Percentiles rank a stretch among this genome's conserved stretches.
phyloP scores from a whole-genome alignment of 352 stramenopile genomes.

The Phytopythium boreale region DNA sequence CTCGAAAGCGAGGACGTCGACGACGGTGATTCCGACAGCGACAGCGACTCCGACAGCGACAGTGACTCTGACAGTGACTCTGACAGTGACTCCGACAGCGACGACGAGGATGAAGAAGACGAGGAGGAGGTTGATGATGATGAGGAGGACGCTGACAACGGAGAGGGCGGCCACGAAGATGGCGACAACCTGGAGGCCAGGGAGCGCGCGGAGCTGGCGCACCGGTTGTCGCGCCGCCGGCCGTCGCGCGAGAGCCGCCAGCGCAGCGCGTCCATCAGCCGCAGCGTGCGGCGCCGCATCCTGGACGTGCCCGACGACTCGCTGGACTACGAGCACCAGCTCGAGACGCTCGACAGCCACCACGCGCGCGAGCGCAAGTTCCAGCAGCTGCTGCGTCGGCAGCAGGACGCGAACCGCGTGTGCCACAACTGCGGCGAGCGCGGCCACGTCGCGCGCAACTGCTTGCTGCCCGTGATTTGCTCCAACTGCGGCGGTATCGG shows the following conservation, averaged over 20 bases:
- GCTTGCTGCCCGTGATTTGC: slow-evolving; percentile 72
- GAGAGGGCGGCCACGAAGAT: slow-evolving; percentile 8
- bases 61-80: not conserved
- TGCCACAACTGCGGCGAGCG: slow-evolving; percentile 78
- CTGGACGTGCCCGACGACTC: slow-evolving; percentile 26
- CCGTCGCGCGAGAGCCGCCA: slow-evolving; percentile 3
- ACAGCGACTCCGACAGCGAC: slow-evolving; percentile 9
- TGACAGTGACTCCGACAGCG: not conserved
- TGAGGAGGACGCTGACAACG: not conserved
- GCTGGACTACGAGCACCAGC: slow-evolving; percentile 71
- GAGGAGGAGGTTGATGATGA: not conserved
- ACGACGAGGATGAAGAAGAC: slow-evolving; percentile 11
- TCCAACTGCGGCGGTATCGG: slow-evolving; percentile 73
- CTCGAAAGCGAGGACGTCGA: slow-evolving; percentile 14
- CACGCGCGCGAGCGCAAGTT: slow-evolving; percentile 58
- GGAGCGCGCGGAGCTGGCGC: slow-evolving; percentile 10
- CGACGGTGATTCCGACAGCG: slow-evolving; percentile 6
- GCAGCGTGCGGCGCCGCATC: slow-evolving; percentile 22
- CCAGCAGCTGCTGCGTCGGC: slow-evolving; percentile 49
- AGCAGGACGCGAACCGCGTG: slow-evolving; percentile 56
- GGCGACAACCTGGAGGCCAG: not conserved
- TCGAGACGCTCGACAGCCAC: slow-evolving; percentile 42
- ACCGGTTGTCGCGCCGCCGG: not conserved
- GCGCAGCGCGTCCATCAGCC: slow-evolving; percentile 5
- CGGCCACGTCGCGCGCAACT: slow-evolving; percentile 66